Evolutionary conservation across 768 basidiomycete species (phyloP).

Genomic region (Sporobolomyces pararoseus): DNA sequence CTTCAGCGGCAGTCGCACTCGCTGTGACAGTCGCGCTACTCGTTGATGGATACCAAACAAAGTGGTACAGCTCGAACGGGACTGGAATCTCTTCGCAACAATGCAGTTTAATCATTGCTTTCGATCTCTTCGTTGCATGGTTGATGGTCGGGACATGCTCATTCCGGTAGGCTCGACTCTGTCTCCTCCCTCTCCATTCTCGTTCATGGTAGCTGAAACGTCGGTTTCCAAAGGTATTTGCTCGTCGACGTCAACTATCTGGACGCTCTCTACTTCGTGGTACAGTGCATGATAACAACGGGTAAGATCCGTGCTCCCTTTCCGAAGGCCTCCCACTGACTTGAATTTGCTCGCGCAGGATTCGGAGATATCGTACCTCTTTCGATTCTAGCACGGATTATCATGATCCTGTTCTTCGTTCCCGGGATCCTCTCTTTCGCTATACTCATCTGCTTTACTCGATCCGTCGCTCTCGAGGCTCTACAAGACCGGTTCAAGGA

Average conservation of each 20-base stretch:
- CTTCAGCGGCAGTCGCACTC: conserved; percentile 12
- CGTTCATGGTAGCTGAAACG: too few species aligned
- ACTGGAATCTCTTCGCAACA: conserved; percentile 17
- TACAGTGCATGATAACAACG: conserved; percentile 21
- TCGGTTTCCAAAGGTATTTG: neutral
- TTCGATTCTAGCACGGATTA: neutral
- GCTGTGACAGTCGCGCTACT: neutral
- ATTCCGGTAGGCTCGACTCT: neutral
- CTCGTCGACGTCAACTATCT: conserved; percentile 5
- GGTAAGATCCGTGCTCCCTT: too few species aligned
- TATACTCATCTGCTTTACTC: conserved; percentile 26
- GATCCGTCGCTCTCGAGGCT: conserved; percentile 24
- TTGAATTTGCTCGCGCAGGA: too few species aligned
- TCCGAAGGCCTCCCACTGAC: too few species aligned
- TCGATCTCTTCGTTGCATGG: conserved; percentile 9
- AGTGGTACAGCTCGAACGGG: neutral
- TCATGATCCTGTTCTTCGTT: conserved; percentile 15
- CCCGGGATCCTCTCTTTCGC: conserved; percentile 25
- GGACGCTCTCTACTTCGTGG: neutral
- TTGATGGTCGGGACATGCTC: conserved; percentile 7
- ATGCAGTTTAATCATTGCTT: conserved; percentile 15
- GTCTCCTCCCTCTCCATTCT: too few species aligned
- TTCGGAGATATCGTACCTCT: conserved; percentile 23
- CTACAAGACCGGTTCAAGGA: conserved; percentile 22
- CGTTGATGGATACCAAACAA: conserved; percentile 12